Percentiles rank a stretch among this genome's conserved stretches.
phyloP scores from a whole-genome alignment of 2,329 filamentous ascomycete genomes.

The Neonectria hederae region DNA sequence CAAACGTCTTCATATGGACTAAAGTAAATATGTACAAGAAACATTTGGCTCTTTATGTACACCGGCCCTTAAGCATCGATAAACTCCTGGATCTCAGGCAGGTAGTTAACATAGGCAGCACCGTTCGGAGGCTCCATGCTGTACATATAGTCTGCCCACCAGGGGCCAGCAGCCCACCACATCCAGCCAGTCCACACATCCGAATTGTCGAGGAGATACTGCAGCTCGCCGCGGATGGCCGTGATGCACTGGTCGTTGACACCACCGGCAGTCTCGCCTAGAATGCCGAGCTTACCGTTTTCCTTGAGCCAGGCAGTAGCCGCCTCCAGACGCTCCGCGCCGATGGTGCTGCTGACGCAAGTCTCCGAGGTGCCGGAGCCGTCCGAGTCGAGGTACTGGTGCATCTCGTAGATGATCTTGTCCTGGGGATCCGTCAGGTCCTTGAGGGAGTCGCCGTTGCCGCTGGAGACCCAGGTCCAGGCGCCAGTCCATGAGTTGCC shows the following conservation, averaged over 20 bases:
- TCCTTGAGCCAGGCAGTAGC: conserved; percentile 65
- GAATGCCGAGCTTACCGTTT: conserved; percentile 63
- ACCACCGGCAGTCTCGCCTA: conserved; percentile 68
- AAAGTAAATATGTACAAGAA: not conserved
- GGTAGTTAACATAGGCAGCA: conserved; percentile 46
- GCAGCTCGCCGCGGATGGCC: conserved; percentile 62
- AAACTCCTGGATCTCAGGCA: conserved; percentile 16
- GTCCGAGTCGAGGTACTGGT: conserved; percentile 67
- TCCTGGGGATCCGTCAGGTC: conserved; percentile 58
- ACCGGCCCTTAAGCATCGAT: not conserved
- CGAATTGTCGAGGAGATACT: conserved; percentile 62
- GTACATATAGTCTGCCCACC: conserved; percentile 64
- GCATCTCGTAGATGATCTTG: conserved; percentile 67
- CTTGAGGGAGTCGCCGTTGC: conserved; percentile 53
- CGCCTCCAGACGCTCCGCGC: conserved; percentile 56
- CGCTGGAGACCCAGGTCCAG: conserved; percentile 55
- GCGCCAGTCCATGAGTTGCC: conserved; percentile 65
- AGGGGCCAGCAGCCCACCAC: conserved; percentile 68
- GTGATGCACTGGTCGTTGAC: conserved; percentile 60
- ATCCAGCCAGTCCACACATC: conserved; percentile 67
- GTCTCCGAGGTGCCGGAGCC: conserved; percentile 58
- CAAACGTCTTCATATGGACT: not conserved
- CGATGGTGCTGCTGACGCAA: conserved; percentile 61
- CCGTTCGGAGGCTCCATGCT: conserved; percentile 57
- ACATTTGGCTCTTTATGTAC: not conserved